Percentiles rank a stretch among this genome's conserved stretches.
Conservation (phyloP, 2,329 filamentous ascomycete genomes). For the Thielaviopsis musarum region DNA sequence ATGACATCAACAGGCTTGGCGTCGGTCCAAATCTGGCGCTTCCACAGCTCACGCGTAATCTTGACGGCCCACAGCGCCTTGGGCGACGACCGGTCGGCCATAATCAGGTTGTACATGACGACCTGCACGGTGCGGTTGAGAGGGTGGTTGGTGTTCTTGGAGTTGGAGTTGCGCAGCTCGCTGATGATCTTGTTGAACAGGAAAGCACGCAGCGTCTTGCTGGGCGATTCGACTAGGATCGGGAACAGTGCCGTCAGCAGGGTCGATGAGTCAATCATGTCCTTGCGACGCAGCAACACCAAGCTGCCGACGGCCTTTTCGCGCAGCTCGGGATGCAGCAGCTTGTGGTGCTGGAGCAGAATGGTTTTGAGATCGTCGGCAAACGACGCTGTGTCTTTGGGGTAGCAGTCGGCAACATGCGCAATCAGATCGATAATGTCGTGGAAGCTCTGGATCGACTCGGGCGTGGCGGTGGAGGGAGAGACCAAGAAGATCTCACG, state of each 20-base stretch:
- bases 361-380: constrained; percentile 68
- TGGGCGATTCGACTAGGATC: constrained; percentile 78
- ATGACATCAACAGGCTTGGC: constrained; percentile 93
- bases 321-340: constrained; percentile 66
- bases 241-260: constrained; percentile 88
- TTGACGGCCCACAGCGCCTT: constrained; percentile 95
- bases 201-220: constrained; percentile 70
- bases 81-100: constrained; percentile 65
- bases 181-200: constrained; percentile 82
- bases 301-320: constrained; percentile 91
- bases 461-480: constrained; percentile 59
- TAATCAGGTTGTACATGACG: constrained; percentile 79
- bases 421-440: constrained; percentile 88
- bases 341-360: constrained; percentile 63
- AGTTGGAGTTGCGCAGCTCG: constrained; percentile 76
- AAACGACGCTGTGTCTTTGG: constrained; percentile 59
- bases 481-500: constrained; percentile 80
- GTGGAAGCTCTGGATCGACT: constrained; percentile 67
- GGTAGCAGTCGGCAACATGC: constrained; percentile 88
- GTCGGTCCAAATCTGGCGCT: constrained; percentile 89
- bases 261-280: constrained; percentile 69
- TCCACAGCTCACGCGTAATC: constrained; percentile 89
- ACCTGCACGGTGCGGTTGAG: constrained; percentile 89
- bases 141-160: constrained; percentile 75
- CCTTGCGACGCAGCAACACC: constrained; percentile 75